Base-by-base conservation (phyloP, 2,329 filamentous ascomycete genomes). In the Bipolaris gigantea region DNA sequence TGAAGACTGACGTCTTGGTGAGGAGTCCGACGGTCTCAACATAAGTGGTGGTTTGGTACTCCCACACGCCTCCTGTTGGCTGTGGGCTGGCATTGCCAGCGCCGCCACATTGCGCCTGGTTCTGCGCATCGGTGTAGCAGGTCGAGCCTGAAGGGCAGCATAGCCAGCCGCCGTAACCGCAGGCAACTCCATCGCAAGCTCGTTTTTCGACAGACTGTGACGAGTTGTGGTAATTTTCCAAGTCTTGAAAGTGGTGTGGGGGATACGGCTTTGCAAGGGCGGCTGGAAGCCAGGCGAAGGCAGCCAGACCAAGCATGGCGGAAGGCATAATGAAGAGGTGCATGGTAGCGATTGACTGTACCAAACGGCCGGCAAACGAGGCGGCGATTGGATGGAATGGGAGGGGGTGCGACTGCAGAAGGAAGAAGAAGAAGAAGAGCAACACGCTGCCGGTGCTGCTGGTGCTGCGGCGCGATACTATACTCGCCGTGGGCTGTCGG, bases 301-400 rank as follows among this genome's bases (percentile, higher is more conserved):
- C 80, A 39, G 75, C 75, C 46, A 72, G 59, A 50, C 62, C 65
- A 54, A 69, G 36, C 78, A 87, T 63, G 90, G 66, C 96, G 90
- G 49, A 83, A 89, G 59, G 93, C 95, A 77, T 75, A 94, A 50
- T 56, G 55, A 69, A 62, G 30, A 67, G 55, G 53, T 68, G 61
- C 70, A 73, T 72, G 53, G 58, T 55, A 36, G 47, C 32, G 50
- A 48, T 45, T 32, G 56, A 33, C 44, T 38, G 50, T 48, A 49
- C 46, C 51, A 56, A 48, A 48, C 41, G 30, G 50, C 43, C 51
- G 50, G 43, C 27, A 25, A 43, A 33, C 38, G 43, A 36, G 50
- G 42, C 54, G 53, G 47, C 45, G 55, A 40, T 50, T 35, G 50
- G 50, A 51, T 43, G 51, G 42, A 45, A 48, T 43, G 53, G 42